A percentile compares a stretch with the other conserved stretches of the same genome.
Conservation (phyloP, 2,329 filamentous ascomycete genomes). For the Diplodia sapinea region DNA sequence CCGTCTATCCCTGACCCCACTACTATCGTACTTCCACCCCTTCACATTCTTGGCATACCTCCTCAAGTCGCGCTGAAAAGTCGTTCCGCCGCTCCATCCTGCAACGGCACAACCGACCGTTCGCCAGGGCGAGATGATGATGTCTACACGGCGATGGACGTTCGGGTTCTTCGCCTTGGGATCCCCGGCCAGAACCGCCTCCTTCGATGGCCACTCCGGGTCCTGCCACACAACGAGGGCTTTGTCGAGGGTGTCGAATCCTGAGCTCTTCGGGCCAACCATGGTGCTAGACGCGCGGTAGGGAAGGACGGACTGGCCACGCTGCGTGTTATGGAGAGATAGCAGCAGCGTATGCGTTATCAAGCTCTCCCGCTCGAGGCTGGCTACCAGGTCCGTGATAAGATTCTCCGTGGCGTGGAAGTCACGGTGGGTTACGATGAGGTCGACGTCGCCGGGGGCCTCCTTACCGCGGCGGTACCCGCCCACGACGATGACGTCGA, state of each 20-base stretch:
- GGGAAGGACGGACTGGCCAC: slow-evolving; percentile 70
- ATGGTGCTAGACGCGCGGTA: slow-evolving; percentile 47
- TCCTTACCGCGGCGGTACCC: slow-evolving; percentile 81
- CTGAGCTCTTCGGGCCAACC: slow-evolving; percentile 47
- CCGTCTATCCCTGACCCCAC: slow-evolving; percentile 73
- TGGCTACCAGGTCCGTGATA: slow-evolving; percentile 72
- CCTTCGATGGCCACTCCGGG: slow-evolving; percentile 54
- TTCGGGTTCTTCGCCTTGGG: slow-evolving; percentile 67
- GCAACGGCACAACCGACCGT: slow-evolving; percentile 86
- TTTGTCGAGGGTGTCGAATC: slow-evolving; percentile 90
- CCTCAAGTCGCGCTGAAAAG: slow-evolving; percentile 85
- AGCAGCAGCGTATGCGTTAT: slow-evolving; percentile 83
- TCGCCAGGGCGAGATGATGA: slow-evolving; percentile 87
- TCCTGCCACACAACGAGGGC: slow-evolving; percentile 92
- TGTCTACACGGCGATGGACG: slow-evolving; percentile 84
- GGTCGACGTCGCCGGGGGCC: slow-evolving; percentile 79
- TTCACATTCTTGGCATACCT: slow-evolving; percentile 76
- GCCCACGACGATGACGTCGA: slow-evolving; percentile 72
- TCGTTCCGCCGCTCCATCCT: slow-evolving; percentile 88
- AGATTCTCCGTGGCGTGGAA: slow-evolving; percentile 71
- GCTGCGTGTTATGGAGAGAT: slow-evolving; percentile 71
- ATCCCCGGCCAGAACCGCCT: slow-evolving; percentile 42
- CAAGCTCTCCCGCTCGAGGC: slow-evolving; percentile 70
- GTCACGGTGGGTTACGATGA: slow-evolving; percentile 81
- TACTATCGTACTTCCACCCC: slow-evolving; percentile 87